These are phyloP conservation scores for Colletotrichum sp. DNA, from an alignment of 2,329 filamentous ascomycete species.

Conservation along the genomic window DNA sequence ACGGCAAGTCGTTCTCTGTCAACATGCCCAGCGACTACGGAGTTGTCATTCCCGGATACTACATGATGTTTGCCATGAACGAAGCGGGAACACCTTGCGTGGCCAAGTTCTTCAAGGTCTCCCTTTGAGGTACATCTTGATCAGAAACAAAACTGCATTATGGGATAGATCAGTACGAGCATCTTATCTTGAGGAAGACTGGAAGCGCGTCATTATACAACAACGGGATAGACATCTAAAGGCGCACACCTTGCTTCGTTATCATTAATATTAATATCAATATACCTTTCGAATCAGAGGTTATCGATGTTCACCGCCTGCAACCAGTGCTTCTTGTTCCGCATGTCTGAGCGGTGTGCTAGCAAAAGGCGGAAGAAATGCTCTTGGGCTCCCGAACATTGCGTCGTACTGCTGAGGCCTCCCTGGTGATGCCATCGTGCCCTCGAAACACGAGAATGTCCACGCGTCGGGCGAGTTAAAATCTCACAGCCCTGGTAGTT, in stretches of 20 bases:
- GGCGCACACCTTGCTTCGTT: neutral
- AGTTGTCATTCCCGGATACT: constrained; percentile 55
- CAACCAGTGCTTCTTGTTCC: neutral
- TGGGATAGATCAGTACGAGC: neutral
- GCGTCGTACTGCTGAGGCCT: neutral
- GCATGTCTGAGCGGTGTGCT: neutral
- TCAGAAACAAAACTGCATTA: neutral
- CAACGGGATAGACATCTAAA: neutral
- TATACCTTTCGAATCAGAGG: neutral
- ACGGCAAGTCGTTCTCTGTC: constrained; percentile 35
- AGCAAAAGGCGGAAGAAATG: neutral
- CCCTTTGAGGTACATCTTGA: neutral
- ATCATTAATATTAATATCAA: neutral
- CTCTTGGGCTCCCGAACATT: neutral
- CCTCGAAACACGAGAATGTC: neutral
- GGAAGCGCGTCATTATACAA: neutral
- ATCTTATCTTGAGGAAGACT: neutral
- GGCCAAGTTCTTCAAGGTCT: constrained; percentile 41
- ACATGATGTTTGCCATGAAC: constrained; percentile 56
- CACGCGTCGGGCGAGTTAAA: neutral
- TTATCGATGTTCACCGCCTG: neutral
- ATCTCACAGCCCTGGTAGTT: neutral
- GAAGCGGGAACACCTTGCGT: constrained; percentile 49
- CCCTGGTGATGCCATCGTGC: neutral
- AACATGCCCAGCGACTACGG: constrained; percentile 51